phyloP scores from a whole-genome alignment of 73 alveolate species.

The Paramecium sonneborni region DNA sequence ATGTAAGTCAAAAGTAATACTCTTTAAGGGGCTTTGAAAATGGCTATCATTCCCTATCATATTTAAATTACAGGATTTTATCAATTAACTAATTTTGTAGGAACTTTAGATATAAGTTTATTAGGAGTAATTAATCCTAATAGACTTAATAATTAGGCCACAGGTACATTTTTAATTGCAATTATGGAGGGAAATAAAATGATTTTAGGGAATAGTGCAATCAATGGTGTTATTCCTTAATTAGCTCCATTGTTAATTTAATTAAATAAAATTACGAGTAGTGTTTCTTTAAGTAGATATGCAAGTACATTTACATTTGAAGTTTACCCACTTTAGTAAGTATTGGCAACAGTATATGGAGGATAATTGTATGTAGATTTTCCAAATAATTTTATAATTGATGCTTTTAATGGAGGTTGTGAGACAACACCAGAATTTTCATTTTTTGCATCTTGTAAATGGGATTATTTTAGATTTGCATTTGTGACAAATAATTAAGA shows the following conservation, averaged over 20 bases:
- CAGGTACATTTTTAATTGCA: slow-evolving; percentile 58
- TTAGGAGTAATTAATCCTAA: slow-evolving; percentile 60
- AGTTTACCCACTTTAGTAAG: slow-evolving; percentile 25
- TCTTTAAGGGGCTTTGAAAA: slow-evolving; percentile 55
- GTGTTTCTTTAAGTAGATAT: slow-evolving; percentile 36
- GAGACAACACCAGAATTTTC: slow-evolving; percentile 45
- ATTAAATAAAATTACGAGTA: slow-evolving; percentile 2
- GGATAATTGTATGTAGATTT: slow-evolving; percentile 64
- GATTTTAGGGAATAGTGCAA: slow-evolving; percentile 15
- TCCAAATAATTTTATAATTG: slow-evolving; percentile 63
- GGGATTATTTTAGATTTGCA: slow-evolving; percentile 58
- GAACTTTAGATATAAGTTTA: not conserved
- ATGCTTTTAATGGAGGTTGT: slow-evolving; percentile 59
- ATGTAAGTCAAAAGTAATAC: slow-evolving; percentile 11
- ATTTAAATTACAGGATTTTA: slow-evolving; percentile 52
- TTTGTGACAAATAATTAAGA: slow-evolving; percentile 48
- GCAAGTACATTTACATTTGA: slow-evolving; percentile 38
- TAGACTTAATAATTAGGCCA: slow-evolving; percentile 16
- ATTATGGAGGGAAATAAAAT: slow-evolving; percentile 53
- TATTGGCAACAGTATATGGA: slow-evolving; percentile 54
- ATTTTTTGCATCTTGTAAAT: slow-evolving; percentile 57
- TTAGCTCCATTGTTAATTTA: slow-evolving; percentile 49
- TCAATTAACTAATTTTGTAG: not conserved
- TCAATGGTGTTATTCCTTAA: slow-evolving; percentile 47
- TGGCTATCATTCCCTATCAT: not conserved